A percentile compares a stretch with the other conserved stretches of the same genome.
These are phyloP conservation scores for Starmerella stellata DNA, from an alignment of 805 yeast genomes.

Conservation along the genomic window DNA sequence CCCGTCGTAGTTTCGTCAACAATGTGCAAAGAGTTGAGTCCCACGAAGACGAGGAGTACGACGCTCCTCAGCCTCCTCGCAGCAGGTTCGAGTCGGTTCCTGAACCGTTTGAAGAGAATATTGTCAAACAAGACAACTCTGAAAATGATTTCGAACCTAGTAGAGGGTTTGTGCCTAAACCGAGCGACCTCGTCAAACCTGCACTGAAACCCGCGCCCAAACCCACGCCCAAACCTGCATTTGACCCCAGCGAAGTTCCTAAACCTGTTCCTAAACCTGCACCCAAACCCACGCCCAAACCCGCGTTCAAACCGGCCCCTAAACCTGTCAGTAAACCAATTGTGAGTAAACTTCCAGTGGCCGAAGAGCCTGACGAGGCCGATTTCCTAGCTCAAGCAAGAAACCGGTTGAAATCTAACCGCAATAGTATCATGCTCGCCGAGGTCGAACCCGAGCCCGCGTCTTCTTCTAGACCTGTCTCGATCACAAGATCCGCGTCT, in stretches of 20 bases:
- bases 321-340: slow-evolving; percentile 3
- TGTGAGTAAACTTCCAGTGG: slow-evolving; percentile 5
- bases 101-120: too few relatives aligned
- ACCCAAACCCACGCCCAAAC: background rate
- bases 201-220: background rate
- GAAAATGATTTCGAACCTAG: too few relatives aligned
- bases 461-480: too few relatives aligned
- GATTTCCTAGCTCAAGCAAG: slow-evolving; percentile 10
- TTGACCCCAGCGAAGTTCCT: too few relatives aligned
- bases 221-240: background rate
- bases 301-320: background rate
- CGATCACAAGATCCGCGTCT: too few relatives aligned
- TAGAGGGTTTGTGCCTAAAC: too few relatives aligned
- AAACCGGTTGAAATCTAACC: slow-evolving; percentile 1
- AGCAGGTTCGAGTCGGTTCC: too few relatives aligned
- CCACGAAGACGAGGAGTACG: background rate
- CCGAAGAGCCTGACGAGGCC: slow-evolving; percentile 8
- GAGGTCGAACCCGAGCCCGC: background rate
- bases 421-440: background rate
- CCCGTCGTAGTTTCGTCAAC: slow-evolving; percentile 9
- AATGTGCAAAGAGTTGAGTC: slow-evolving; percentile 9
- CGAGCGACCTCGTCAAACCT: too few relatives aligned
- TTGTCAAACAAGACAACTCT: too few relatives aligned
- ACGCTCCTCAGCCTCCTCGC: background rate
- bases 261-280: background rate